Percentiles rank a stretch among this genome's conserved stretches.
Evolutionary conservation across 768 basidiomycete genomes (phyloP).

Genomic region (Tulasnella sp.): DNA sequence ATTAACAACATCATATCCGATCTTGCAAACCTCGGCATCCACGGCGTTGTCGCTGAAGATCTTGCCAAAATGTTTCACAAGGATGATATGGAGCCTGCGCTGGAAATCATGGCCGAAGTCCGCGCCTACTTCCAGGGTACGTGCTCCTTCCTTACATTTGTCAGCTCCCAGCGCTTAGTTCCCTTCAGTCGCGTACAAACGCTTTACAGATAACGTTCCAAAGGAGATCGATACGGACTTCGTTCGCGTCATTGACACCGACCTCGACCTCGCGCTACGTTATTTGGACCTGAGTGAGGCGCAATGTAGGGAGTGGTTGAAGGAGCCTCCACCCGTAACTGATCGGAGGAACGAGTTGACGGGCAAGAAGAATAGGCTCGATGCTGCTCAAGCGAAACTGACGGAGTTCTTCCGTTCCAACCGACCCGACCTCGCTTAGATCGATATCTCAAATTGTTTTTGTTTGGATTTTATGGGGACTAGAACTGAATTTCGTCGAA

Average conservation of each 20-base stretch:
- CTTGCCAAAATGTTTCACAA: constrained; percentile 10
- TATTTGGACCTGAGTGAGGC: constrained; percentile 35
- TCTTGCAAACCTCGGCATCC: not conserved
- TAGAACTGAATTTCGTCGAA: not conserved
- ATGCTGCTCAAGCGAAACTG: not conserved
- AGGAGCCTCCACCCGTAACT: constrained; percentile 37
- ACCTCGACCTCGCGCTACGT: constrained; percentile 38
- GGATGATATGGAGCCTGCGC: constrained; percentile 2
- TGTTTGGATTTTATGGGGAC: not conserved
- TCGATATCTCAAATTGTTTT: not conserved
- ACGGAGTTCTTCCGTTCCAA: not conserved
- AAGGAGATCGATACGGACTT: constrained; percentile 45
- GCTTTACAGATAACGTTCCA: constrained; percentile 45
- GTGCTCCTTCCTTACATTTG: not conserved
- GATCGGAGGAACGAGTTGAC: constrained; percentile 35
- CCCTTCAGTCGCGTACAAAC: constrained; percentile 44
- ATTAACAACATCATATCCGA: not conserved
- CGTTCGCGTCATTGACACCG: constrained; percentile 39
- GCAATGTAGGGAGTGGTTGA: constrained; percentile 41
- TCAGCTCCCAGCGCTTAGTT: not conserved
- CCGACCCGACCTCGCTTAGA: not conserved
- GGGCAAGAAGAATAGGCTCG: not conserved
- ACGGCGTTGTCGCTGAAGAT: constrained; percentile 29
- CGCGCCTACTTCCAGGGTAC: constrained; percentile 18
- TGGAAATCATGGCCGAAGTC: constrained; percentile 19